Evolutionary conservation across 805 yeast species (phyloP).

Genomic region (Cyberlindnera saturnus): DNA sequence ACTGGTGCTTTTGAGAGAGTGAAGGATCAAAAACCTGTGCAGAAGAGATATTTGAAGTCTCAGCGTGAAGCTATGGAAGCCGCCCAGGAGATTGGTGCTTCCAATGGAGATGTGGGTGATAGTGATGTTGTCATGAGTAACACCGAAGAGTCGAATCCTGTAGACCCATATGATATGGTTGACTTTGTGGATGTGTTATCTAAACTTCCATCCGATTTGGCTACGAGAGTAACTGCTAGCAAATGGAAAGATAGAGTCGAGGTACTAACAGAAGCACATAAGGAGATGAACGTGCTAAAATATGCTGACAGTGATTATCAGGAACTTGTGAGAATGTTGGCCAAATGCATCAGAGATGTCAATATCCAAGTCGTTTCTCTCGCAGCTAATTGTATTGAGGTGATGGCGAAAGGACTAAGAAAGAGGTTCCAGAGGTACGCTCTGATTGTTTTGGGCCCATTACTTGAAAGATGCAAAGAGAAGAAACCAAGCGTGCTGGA

Average conservation of each 20-base stretch:
- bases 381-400: constrained; percentile 62
- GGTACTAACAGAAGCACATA: constrained; percentile 58
- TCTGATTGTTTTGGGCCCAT: constrained; percentile 45
- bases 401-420: constrained; percentile 62
- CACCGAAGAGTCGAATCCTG: constrained; percentile 21
- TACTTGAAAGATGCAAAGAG: constrained; percentile 82
- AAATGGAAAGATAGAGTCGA: constrained; percentile 95
- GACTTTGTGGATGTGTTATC: constrained; percentile 64
- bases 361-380: constrained; percentile 80
- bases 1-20: constrained; percentile 57
- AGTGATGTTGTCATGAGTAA: constrained; percentile 22
- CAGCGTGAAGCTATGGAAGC: constrained; percentile 40
- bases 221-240: constrained; percentile 46
- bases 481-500: constrained; percentile 75
- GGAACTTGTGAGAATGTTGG: constrained; percentile 53
- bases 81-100: constrained; percentile 12
- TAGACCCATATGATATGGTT: constrained; percentile 67
- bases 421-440: constrained; percentile 49
- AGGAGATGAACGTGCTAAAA: constrained; percentile 46
- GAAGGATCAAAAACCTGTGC: constrained; percentile 37
- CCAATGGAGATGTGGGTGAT: constrained; percentile 11
- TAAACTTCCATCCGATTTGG: constrained; percentile 60
- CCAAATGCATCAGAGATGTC: constrained; percentile 80
- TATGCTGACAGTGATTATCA: constrained; percentile 59
- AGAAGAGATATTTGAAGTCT: constrained; percentile 47